Base-by-base conservation (phyloP, 192 early-diverging fungal species). In the Coemansia sp. region DNA sequence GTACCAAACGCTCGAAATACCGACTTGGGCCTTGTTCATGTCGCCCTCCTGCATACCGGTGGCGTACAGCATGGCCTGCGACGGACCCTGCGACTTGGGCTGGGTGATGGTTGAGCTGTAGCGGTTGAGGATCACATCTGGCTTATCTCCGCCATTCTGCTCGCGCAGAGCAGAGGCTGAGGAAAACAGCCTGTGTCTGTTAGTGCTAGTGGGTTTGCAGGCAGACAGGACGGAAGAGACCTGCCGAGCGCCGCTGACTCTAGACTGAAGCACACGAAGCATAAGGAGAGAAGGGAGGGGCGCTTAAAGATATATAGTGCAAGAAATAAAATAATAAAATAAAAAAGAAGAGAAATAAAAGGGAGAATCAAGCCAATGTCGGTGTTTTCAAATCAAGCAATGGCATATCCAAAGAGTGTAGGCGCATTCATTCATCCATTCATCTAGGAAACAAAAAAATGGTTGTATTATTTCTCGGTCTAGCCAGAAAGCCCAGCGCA, bases 41-140 rank as follows among this genome's bases (percentile, higher is more conserved):
- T 95, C 88, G 4, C 71, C 80, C 20, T 86, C 81, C 40, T 80
- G 83, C 50, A 99, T 69, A 19, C 97, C 97, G 4, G 93, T 97
- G n/a, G 86, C 97, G 60, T 92, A 87, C 57, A 99, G 84, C 92
- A 97, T 94, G 3, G 97, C 97, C 73, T 99, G 97, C 45, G 91
- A 89, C 22, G 94, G 93, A 42, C 95, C 95, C 67, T 94, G 93
- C 17, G 88, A 78, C 66, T 94, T 95, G 48, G 89, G 86, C 75
- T 97, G 86, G 27, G 97, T 99, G 60, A 99, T 92, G 45, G 75
- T 83, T 35, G 83, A 61, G 60, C 87, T 91, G 80, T 82, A 88
- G 45, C 87, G 87, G 81, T 99, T 99, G 24, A 92, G 54, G 46
- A 62, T 65, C 5, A 29, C 42, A 32, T 40, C 55, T 11, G 5